Evolutionary conservation across 352 stramenopile species (phyloP), one percentile per base, ranked within the genome.

Genomic region (Thraustochytrium striatum): DNA sequence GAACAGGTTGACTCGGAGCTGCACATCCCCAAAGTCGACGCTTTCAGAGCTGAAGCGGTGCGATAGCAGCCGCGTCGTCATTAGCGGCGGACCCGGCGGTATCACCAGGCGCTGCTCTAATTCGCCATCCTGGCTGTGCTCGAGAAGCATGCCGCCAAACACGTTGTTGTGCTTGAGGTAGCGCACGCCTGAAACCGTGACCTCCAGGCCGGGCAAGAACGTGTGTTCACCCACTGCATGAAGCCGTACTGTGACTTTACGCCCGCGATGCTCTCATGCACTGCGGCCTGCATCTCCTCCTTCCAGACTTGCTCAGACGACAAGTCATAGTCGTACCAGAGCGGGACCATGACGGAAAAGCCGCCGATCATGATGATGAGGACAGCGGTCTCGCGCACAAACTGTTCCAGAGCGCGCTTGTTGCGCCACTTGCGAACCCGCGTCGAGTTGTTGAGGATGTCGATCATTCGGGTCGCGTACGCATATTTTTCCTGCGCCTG

Each of bases 251-350:
- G 65, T 8, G 30, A 9, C 19, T 75, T 13, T 25, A n/a, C 35
- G 19, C 7, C 47, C 19, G 65, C 44, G 47, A 38, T 58, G 35
- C 65, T 35, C 19, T 35, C n/a, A n/a, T 41, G 11, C 13, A 75
- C 11, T 19, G 65, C 1, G 11, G 7, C 30, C 9, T 30, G 32
- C 8, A 75, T 30, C n/a, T 70, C 32, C 7, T 38, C 19, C 3
- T 25, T 43, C 65, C 65, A 75, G 30, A 13, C 21, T 3, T 13
- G 30, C 41, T 75, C 65, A 7, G 5, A 11, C 8, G 39, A 39
- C 19, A 75, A 55, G 30, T 41, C 30, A 50, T 75, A 75, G 50
- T 75, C 65, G 3, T 39, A 43, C n/a, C 41, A 58, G 65, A 75
- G 65, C 65, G 65, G 65, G n/a, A 75, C 52, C 5, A n/a, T 21